Conservation (phyloP, 2,329 filamentous ascomycete species). For the Pseudogymnoascus sp. region DNA sequence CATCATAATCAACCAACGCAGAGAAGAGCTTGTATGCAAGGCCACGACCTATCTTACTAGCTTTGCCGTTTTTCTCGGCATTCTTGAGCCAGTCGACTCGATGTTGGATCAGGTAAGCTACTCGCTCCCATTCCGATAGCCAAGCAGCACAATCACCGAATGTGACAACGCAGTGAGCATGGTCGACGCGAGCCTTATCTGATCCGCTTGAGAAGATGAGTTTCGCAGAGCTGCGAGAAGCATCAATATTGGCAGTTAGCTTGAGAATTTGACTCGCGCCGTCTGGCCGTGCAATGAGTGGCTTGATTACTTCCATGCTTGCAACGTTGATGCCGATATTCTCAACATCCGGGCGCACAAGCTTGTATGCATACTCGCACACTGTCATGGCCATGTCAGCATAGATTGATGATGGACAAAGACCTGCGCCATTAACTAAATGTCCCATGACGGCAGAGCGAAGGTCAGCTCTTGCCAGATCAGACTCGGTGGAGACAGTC, state of each 20-base stretch:
- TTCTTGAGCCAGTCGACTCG: conserved; percentile 49
- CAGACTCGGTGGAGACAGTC: conserved; percentile 44
- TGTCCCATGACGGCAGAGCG: conserved; percentile 48
- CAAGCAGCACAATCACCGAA: conserved; percentile 52
- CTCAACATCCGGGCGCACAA: conserved; percentile 46
- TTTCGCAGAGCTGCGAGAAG: conserved; percentile 44
- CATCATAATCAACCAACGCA: conserved; percentile 48
- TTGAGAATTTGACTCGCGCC: conserved; percentile 48
- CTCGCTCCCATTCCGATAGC: conserved; percentile 57
- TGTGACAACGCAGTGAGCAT: conserved; percentile 53
- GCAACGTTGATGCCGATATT: conserved; percentile 54
- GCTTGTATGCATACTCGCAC: conserved; percentile 58
- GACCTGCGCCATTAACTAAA: conserved; percentile 47
- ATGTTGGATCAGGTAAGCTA: conserved; percentile 59
- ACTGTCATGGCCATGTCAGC: conserved; percentile 55
- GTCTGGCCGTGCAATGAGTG: conserved; percentile 47
- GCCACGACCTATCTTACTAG: conserved; percentile 64
- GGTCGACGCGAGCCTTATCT: conserved; percentile 49
- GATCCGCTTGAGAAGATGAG: conserved; percentile 52
- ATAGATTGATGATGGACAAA: conserved; percentile 49
- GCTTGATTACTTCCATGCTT: conserved; percentile 61
- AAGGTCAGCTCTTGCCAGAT: conserved; percentile 44
- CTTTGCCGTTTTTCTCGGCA: conserved; percentile 55
- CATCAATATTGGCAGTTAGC: conserved; percentile 51
- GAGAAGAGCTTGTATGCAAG: conserved; percentile 68